Evolutionary conservation across 768 basidiomycete species (phyloP).

Genomic region (Leccinellum rugosiceps): DNA sequence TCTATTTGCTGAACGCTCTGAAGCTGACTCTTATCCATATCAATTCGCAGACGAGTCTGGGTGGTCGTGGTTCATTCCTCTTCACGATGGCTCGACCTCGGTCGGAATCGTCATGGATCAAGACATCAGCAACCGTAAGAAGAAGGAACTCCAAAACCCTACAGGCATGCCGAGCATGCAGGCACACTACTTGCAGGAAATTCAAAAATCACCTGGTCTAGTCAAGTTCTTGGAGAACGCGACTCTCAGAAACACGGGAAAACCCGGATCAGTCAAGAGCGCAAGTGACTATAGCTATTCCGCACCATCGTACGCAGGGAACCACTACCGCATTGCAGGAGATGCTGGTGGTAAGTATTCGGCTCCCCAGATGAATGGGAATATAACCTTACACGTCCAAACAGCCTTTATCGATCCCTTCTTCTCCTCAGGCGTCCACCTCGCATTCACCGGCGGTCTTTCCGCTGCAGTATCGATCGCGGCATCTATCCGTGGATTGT

Average conservation of each 20-base stretch:
- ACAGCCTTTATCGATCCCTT: conserved; percentile 9
- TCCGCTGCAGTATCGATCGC: conserved; percentile 11
- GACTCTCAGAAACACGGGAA: conserved; percentile 6
- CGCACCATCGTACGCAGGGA: conserved; percentile 32
- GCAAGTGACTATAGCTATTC: conserved; percentile 59
- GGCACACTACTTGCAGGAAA: neutral
- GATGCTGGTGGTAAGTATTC: conserved; percentile 38
- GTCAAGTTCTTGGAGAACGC: neutral
- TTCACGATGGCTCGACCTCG: conserved; percentile 46
- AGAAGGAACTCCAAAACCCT: neutral
- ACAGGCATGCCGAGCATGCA: neutral
- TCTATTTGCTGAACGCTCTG: neutral
- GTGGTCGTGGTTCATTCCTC: conserved; percentile 58
- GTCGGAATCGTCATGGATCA: conserved; percentile 54
- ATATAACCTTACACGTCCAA: neutral
- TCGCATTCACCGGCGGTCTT: conserved; percentile 8
- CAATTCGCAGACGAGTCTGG: conserved; percentile 45
- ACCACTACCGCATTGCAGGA: conserved; percentile 52
- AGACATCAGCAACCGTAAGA: conserved; percentile 28
- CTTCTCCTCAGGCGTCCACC: conserved; percentile 10
- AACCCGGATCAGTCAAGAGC: conserved; percentile 16
- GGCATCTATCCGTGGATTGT: conserved; percentile 5
- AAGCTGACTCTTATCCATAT: neutral
- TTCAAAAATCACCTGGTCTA: neutral
- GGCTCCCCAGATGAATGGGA: neutral